These are phyloP conservation scores for Naematelia aurantialba DNA, from an alignment of 768 basidiomycete species.

Conservation along the genomic window DNA sequence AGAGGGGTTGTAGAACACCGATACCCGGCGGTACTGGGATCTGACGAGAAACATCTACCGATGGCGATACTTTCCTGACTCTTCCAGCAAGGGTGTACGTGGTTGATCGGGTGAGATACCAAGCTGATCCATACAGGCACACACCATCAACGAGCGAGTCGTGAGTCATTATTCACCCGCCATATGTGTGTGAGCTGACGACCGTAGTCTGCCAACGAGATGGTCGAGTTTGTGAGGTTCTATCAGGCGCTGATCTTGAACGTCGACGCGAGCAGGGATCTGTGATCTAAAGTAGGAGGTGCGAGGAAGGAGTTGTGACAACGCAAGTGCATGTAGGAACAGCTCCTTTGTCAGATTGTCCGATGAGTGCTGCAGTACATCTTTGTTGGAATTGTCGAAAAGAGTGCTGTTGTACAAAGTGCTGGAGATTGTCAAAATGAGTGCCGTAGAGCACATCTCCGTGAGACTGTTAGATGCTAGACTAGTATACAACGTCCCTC, in stretches of 20 bases:
- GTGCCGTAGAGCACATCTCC: conserved; percentile 11
- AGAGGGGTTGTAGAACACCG: conserved; percentile 33
- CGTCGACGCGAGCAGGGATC: conserved; percentile 25
- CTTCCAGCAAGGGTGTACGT: conserved; percentile 9
- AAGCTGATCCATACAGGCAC: conserved; percentile 4
- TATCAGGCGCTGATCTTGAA: conserved; percentile 43
- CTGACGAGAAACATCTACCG: conserved; percentile 47
- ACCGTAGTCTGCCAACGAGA: conserved; percentile 19
- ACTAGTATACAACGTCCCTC: not conserved
- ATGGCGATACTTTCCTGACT: conserved; percentile 25
- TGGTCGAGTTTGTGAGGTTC: conserved; percentile 40
- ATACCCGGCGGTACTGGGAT: conserved; percentile 38
- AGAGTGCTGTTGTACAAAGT: no score
- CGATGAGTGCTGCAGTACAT: no score
- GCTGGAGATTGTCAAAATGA: no score
- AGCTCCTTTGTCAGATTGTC: no score
- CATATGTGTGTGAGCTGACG: not conserved
- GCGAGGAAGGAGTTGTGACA: no score
- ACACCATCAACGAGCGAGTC: conserved; percentile 21
- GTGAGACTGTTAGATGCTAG: not conserved
- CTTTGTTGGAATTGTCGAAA: no score
- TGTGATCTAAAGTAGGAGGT: no score
- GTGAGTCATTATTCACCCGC: conserved; percentile 8
- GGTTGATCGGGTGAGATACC: not conserved
- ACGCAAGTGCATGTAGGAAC: no score